Evolutionary conservation across 106 monocot species (phyloP), one percentile per base, ranked within the genome.

Genomic region (Amphibolis antarctica): DNA sequence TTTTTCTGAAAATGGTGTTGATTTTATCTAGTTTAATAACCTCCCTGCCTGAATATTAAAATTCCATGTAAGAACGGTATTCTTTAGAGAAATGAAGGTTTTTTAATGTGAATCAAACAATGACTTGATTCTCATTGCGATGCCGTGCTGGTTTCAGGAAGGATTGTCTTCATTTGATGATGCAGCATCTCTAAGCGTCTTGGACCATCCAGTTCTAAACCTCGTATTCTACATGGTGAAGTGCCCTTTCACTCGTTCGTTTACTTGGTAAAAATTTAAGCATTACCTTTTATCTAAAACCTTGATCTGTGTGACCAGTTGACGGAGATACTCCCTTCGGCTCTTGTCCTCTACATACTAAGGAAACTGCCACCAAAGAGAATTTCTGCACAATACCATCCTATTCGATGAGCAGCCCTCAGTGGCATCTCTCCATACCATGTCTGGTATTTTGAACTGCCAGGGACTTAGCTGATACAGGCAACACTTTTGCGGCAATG

Each of bases 131-230:
- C 36, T 36, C 7, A 36, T 7, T 7, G 36, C 2, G 36, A 36
- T 7, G 36, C 7, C 7, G n/a, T 36, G 36, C 36, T 36, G 7
- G 12, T 46, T 63, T 21, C 65, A 94, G 88, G 88, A 79, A 45
- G 77, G 73, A 43, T 64, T 83, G 62, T 83, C 88, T 36, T 78
- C 92, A 63, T 85, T 92, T 70, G 80, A 88, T 66, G 42, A 74
- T 23, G 83, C 70, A 55, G 81, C 79, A 60, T 85, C 88, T 63
- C 85, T 94, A 0, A 83, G 86, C 65, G 88, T 94, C 63, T 23
- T 94, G 72, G 77, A 94, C 66, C 89, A 89, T 67, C 93, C 93
- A 19, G 66, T 94, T 66, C 65, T 88, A 26, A 83, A 94, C 68
- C 76, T 94, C 42, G 46, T 82, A 19, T 94, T 83, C 55, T 94